phyloP scores from a whole-genome alignment of 352 stramenopile genomes.

The Globisporangium splendens region DNA sequence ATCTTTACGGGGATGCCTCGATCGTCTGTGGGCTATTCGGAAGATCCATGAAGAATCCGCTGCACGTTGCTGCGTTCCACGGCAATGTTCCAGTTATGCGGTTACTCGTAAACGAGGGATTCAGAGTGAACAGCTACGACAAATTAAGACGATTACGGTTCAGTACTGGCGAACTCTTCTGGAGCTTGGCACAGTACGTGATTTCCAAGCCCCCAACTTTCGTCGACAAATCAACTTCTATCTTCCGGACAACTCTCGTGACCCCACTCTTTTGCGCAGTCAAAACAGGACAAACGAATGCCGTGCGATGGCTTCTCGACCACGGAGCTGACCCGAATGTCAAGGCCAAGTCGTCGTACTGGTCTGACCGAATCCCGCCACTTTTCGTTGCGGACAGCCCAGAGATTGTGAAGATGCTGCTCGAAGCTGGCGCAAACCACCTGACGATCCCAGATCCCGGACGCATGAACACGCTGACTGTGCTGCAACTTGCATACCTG shows the following conservation, averaged over 20 bases:
- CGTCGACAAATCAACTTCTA: constrained; percentile 52
- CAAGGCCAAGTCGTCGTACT: constrained; percentile 56
- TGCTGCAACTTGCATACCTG: too few relatives aligned
- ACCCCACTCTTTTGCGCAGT: constrained; percentile 71
- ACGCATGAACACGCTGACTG: too few relatives aligned
- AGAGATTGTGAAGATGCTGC: constrained; percentile 55
- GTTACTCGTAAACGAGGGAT: constrained; percentile 44
- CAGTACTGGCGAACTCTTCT: constrained; percentile 79
- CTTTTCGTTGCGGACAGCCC: constrained; percentile 69
- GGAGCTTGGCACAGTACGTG: constrained; percentile 68
- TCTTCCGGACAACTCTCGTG: constrained; percentile 69
- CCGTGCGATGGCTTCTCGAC: constrained; percentile 52
- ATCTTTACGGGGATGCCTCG: constrained; percentile 56
- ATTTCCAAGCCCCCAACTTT: constrained; percentile 43
- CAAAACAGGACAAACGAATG: constrained; percentile 49
- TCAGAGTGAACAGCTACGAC: constrained; percentile 64
- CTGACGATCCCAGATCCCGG: constrained; percentile 60
- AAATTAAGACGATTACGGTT: constrained; percentile 74
- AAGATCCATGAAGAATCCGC: constrained; percentile 75
- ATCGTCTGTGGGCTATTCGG: constrained; percentile 54
- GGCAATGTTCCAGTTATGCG: constrained; percentile 61
- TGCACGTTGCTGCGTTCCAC: constrained; percentile 67
- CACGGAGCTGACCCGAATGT: constrained; percentile 58
- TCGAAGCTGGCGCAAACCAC: constrained; percentile 65
- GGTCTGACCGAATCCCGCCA: constrained; percentile 59